These are phyloP conservation scores for Tricholoma flavovirens DNA, from an alignment of 768 basidiomycete genomes.

Conservation along the genomic window DNA sequence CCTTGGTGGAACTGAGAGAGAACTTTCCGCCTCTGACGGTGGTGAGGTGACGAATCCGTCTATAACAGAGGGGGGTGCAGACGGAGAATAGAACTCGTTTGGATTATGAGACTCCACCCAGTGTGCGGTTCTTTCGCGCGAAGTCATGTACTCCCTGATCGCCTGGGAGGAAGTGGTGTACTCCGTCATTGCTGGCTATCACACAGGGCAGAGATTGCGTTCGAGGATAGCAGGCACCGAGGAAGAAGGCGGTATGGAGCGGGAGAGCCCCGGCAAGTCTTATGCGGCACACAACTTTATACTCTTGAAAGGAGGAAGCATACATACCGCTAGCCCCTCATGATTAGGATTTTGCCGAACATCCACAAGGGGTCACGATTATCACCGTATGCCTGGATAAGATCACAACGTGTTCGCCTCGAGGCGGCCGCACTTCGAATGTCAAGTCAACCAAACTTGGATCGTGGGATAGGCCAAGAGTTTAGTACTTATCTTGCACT, in stretches of 20 bases:
- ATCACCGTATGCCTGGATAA: constrained; percentile 29
- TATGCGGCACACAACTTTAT: constrained; percentile 28
- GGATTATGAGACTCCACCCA: constrained; percentile 51
- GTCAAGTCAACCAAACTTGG: constrained; percentile 12
- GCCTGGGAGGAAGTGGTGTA: constrained; percentile 56
- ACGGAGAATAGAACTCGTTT: constrained; percentile 49
- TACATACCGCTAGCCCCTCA: constrained; percentile 11
- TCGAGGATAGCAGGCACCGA: constrained; percentile 4
- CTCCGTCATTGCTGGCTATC: constrained; percentile 48
- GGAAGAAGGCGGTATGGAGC: constrained; percentile 19
- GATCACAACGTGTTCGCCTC: constrained; percentile 48
- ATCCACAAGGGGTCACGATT: constrained; percentile 29
- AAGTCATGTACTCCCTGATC: constrained; percentile 48
- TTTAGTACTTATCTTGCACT: constrained; percentile 1
- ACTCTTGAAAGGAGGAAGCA: constrained; percentile 19
- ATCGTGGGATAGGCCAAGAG: constrained; percentile 14
- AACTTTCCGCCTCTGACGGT: constrained; percentile 44
- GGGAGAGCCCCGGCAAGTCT: constrained; percentile 19
- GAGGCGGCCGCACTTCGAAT: constrained; percentile 25
- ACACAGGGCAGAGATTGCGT: constrained; percentile 11
- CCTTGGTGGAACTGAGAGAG: constrained; percentile 55
- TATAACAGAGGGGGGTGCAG: constrained; percentile 47
- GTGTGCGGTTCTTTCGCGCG: constrained; percentile 56
- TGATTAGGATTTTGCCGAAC: constrained; percentile 30
- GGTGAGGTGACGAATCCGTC: constrained; percentile 37